A percentile compares a stretch with the other conserved stretches of the same genome.
These are phyloP conservation scores for Eucalyptus sp. DNA, from an alignment of 345 rosid genomes.

Conservation along the genomic window DNA sequence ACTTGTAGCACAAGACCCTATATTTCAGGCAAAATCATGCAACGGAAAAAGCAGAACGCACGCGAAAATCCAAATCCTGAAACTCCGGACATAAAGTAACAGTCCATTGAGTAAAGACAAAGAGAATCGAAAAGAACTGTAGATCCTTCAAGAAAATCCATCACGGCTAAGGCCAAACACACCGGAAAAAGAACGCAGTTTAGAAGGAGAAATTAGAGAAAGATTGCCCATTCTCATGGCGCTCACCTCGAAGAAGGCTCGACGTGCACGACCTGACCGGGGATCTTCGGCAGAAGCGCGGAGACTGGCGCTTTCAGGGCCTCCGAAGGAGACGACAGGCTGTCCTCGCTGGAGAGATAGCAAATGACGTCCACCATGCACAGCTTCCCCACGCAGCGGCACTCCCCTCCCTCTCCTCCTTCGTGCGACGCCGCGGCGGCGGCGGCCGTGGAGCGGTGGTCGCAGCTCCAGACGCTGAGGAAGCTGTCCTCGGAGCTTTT, in stretches of 20 bases:
- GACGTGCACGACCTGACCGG: constrained; percentile 41
- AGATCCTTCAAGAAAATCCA: neutral
- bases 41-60: neutral
- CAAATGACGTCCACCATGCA: constrained; percentile 87
- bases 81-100: neutral
- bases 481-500: constrained; percentile 45
- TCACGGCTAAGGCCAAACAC: neutral
- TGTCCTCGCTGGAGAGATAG: constrained; percentile 48
- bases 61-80: neutral
- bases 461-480: constrained; percentile 75
- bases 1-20: neutral
- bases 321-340: constrained; percentile 29
- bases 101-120: neutral
- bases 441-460: constrained; percentile 7
- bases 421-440: neutral
- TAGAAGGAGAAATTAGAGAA: neutral
- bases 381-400: constrained; percentile 77
- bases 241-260: constrained; percentile 60
- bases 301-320: constrained; percentile 59
- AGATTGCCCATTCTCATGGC: neutral
- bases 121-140: neutral
- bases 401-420: constrained; percentile 5
- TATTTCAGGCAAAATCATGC: neutral
- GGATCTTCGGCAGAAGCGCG: constrained; percentile 36
- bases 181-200: neutral